Base-by-base conservation (phyloP, 768 basidiomycete genomes). In the Amanita molliuscula region DNA sequence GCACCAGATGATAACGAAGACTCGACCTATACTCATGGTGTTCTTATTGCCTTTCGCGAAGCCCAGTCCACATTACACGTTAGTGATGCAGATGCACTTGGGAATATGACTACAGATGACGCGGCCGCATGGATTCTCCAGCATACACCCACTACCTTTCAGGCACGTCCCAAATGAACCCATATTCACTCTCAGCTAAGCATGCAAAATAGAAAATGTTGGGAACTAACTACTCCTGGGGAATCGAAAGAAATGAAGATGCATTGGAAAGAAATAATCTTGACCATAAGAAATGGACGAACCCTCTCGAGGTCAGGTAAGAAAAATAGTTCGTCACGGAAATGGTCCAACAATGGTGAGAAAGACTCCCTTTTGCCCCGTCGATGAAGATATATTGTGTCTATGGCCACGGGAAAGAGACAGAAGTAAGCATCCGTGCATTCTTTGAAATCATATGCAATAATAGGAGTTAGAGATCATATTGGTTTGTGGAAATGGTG, bases 321-420 rank as follows among this genome's bases (percentile, higher is more conserved):
- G 61, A 50, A 18, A 15, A 13, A 10, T 9, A 21, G 18, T 16
- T 34, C 48, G 38, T 23, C 16, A 31, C 28, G 23, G 25, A 26
- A 28, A 36, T 20, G 38, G 31, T 44, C 34, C 21, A 2, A 31
- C 20, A 28, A 50, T n/a, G 33, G 43, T 3, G 28, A 5, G 16
- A 26, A 41, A 89, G 88, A 55, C 70, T 99, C 15, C 95, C 95
- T 1, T 66, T 81, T 42, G 96, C 96, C 0, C 93, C 95, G 1
- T 86, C 84, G 4, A 86, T 96, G 82, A 89, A 84, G 60, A 82
- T 95, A 25, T 88, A 83, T 63, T 97, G 94, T 55, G 78, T 93
- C 2, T 97, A 98, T 67, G 95, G 95, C 0, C 84, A 90, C 56
- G 95, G 95, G 16, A 97, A 97, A 61, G 88, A 93, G 58, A 99